Evolutionary conservation across 768 basidiomycete species (phyloP).

Genomic region (Daedaleopsis sinensis): DNA sequence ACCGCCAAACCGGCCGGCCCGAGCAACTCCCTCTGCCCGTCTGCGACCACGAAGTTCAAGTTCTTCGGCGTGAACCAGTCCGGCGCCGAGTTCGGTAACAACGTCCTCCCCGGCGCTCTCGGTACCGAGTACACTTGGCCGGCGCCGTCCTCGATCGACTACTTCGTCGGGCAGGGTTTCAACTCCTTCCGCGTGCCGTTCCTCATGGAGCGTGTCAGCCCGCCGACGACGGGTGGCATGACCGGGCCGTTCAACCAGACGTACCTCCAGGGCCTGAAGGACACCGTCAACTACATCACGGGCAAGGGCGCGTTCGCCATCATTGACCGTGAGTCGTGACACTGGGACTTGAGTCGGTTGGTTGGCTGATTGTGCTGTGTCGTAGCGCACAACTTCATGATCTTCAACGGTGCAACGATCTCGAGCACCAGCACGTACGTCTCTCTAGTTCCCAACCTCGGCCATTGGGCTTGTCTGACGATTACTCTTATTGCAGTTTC

Average conservation of each 20-base stretch:
- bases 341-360: neutral
- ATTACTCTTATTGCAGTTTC: neutral
- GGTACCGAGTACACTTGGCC: slow-evolving; percentile 55
- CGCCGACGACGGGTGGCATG: slow-evolving; percentile 51
- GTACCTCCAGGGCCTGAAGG: slow-evolving; percentile 54
- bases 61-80: slow-evolving; percentile 67
- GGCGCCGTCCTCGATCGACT: slow-evolving; percentile 44
- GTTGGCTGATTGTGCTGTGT: slow-evolving; percentile 4
- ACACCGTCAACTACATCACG: slow-evolving; percentile 65
- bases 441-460: neutral
- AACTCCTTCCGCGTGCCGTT: slow-evolving; percentile 68
- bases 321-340: slow-evolving; percentile 49
- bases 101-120: slow-evolving; percentile 47
- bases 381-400: slow-evolving; percentile 62
- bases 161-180: slow-evolving; percentile 57
- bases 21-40: slow-evolving; percentile 38
- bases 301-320: slow-evolving; percentile 58
- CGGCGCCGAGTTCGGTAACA: slow-evolving; percentile 62
- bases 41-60: slow-evolving; percentile 55
- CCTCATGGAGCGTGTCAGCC: slow-evolving; percentile 57
- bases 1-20: slow-evolving; percentile 33
- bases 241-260: slow-evolving; percentile 54
- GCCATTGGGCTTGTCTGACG: slow-evolving; percentile 48
- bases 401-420: slow-evolving; percentile 56
- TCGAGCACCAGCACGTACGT: slow-evolving; percentile 50